Conservation (phyloP, 371 early-diverging fungal species). For the Cokeromyces recurvatus region DNA sequence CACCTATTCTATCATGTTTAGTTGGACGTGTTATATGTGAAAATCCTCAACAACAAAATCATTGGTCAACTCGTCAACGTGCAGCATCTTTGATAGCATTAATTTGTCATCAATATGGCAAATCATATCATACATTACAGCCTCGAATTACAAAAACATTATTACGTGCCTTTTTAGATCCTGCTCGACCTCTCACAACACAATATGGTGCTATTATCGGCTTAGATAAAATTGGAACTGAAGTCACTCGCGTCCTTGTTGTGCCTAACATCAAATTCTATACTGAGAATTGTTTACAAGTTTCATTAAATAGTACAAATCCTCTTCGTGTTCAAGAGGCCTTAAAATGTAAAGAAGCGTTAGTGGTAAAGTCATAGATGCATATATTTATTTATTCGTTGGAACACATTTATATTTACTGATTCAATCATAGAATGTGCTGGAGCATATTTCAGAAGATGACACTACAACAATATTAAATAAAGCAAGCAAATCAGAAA, state of each 20-base stretch:
- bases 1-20: constrained; percentile 93
- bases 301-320: constrained; percentile 17
- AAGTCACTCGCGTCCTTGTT: constrained; percentile 70
- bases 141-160: constrained; percentile 87
- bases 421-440: constrained; percentile 9
- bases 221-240: constrained; percentile 71
- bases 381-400: neutral
- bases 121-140: constrained; percentile 81
- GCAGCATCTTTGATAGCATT: constrained; percentile 72
- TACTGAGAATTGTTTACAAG: constrained; percentile 32
- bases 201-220: constrained; percentile 91
- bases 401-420: neutral
- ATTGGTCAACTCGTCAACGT: constrained; percentile 79
- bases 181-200: constrained; percentile 72
- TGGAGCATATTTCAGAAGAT: constrained; percentile 16
- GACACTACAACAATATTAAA: too few relatives aligned
- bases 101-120: constrained; percentile 71
- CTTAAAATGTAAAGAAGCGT: constrained; percentile 33
- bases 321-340: constrained; percentile 30
- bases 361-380: constrained; percentile 18
- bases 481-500: neutral
- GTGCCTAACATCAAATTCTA: constrained; percentile 75
- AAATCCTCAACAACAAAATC: constrained; percentile 60
- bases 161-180: constrained; percentile 85
- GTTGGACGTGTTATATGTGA: constrained; percentile 83